These are phyloP conservation scores for Monosporozyma siamensis DNA, from an alignment of 805 yeast species.

Conservation along the genomic window DNA sequence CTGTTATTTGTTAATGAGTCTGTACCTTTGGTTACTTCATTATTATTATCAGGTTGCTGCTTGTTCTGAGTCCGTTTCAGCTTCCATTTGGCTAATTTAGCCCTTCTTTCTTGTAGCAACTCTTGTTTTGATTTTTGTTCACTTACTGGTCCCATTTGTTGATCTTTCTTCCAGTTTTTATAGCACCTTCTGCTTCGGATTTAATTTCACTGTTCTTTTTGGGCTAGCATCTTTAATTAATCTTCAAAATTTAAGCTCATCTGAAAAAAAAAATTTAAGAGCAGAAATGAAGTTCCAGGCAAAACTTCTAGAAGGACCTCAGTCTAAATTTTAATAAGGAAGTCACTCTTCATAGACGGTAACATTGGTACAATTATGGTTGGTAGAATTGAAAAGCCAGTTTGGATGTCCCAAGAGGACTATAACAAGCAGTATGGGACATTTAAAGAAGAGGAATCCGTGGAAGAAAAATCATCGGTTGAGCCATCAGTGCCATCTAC, in stretches of 20 bases:
- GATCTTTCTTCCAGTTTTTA: background rate
- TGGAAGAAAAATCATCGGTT: background rate
- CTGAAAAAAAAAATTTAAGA: too few relatives aligned
- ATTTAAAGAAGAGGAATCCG: constrained; percentile 4
- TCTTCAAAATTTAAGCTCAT: too few relatives aligned
- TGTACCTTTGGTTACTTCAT: background rate
- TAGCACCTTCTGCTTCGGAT: too few relatives aligned
- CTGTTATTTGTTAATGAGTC: background rate
- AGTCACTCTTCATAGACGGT: too few relatives aligned
- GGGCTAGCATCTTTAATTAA: too few relatives aligned
- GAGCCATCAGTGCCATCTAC: background rate
- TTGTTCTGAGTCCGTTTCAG: constrained; percentile 36
- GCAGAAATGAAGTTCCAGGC: too few relatives aligned
- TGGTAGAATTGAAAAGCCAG: constrained; percentile 28
- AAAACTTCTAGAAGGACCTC: too few relatives aligned
- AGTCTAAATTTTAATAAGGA: too few relatives aligned
- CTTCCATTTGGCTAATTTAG: constrained; percentile 53
- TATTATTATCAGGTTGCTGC: background rate
- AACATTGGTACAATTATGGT: too few relatives aligned
- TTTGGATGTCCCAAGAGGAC: constrained; percentile 33
- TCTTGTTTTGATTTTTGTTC: constrained; percentile 6
- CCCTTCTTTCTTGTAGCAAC: constrained; percentile 39
- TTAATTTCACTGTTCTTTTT: too few relatives aligned
- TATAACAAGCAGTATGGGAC: constrained; percentile 26
- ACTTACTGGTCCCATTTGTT: constrained; percentile 17